A percentile compares a stretch with the other conserved stretches of the same genome.
phyloP scores from a whole-genome alignment of 2,329 filamentous ascomycete genomes.

The Cercospora nicotianae region DNA sequence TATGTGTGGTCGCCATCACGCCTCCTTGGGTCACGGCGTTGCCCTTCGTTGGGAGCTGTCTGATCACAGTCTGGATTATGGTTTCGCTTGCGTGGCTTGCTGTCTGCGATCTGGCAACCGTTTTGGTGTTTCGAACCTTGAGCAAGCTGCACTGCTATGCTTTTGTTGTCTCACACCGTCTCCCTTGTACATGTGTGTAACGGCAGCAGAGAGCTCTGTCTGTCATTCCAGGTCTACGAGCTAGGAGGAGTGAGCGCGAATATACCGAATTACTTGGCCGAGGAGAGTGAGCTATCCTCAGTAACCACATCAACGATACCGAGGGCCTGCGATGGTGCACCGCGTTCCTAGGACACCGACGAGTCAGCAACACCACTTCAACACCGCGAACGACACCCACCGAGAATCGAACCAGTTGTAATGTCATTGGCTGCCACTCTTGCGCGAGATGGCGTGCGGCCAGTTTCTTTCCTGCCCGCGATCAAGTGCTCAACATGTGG shows the following conservation, averaged over 20 bases:
- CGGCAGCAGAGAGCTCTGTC: neutral
- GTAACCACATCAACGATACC: neutral
- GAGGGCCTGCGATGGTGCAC: conserved; percentile 4
- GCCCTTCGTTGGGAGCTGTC: conserved; percentile 19
- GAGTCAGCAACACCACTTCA: conserved; percentile 9
- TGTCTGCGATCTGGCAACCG: conserved; percentile 18
- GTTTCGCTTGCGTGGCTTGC: conserved; percentile 22
- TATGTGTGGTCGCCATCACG: conserved; percentile 15
- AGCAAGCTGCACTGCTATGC: conserved; percentile 9
- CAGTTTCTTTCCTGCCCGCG: conserved; percentile 72
- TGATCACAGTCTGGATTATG: conserved; percentile 12
- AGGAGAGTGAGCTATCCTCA: neutral
- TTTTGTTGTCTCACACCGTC: neutral
- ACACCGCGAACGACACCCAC: neutral
- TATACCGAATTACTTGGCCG: neutral
- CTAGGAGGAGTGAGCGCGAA: neutral
- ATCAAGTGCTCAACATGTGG: conserved; percentile 87
- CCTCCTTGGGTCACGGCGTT: conserved; percentile 13
- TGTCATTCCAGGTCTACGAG: neutral
- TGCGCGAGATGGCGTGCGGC: conserved; percentile 47
- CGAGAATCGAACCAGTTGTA: neutral
- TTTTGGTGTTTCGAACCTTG: conserved; percentile 22
- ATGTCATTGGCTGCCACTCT: conserved; percentile 37
- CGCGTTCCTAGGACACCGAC: neutral
- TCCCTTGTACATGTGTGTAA: conserved; percentile 8